Base-by-base conservation (phyloP, 129 eudicot genomes). In the Flaveria robusta region DNA sequence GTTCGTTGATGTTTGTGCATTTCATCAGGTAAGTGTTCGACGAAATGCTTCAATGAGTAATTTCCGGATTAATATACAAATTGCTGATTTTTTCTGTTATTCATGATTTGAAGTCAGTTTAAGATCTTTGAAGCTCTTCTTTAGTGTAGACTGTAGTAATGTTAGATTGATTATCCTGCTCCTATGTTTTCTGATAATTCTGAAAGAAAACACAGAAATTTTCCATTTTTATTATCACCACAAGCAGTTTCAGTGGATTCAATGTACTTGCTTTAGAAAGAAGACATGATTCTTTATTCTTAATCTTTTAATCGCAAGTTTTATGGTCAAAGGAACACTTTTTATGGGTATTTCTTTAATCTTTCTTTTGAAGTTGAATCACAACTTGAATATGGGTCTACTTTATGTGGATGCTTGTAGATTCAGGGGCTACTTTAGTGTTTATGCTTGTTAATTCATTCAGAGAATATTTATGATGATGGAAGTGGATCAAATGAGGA, bases 361-460 rank as follows among this genome's bases (percentile, higher is more conserved):
- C 39, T 34, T 34, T 34, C 74, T 72, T 65, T 73, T 73, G 83
- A 66, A 72, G 70, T 18, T 65, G 79, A 66, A 75, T 81, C 79
- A 19, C 62, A 55, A 8, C 77, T 70, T 81, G 77, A 69, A 70
- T 76, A 79, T 80, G 54, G 68, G 56, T 72, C 74, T 42, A 80
- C 71, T 74, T 74, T 66, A 14, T 31, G 74, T 66, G 16, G 54
- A 66, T 77, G 81, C 69, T 56, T 55, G 70, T 42, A 56, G 76
- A 78, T 70, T 63, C 82, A 77, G 79, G 65, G 49, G 49, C 45
- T 10, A 47, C 79, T 64, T 63, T 64, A 18, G 52, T 47, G 71
- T 70, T 7, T 59, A 79, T 72, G 73, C 72, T 71, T 63, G 68
- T 79, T 63, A 62, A 79, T 79, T 26, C 56, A 51, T 39, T 43